Conservation (phyloP, 2,329 filamentous ascomycete species). For the Arthrobotrys entomopaga region DNA sequence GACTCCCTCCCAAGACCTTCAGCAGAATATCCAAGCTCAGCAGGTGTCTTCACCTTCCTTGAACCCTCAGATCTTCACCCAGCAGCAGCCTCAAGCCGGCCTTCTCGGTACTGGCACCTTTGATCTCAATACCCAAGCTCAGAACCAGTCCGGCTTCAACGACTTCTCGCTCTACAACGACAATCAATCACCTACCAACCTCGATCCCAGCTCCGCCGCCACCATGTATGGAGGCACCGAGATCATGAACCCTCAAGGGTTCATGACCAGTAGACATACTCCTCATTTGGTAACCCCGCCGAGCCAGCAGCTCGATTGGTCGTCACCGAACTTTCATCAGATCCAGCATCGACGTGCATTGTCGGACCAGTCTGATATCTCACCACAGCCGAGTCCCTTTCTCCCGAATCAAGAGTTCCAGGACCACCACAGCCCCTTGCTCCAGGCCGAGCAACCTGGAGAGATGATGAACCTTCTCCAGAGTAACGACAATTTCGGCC, state of each 20-base stretch:
- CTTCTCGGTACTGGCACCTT: conserved; percentile 30
- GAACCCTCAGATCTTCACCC: conserved; percentile 52
- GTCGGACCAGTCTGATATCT: conserved; percentile 58
- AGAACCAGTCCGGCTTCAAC: conserved; percentile 40
- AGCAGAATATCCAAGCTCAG: conserved; percentile 42
- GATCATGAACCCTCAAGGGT: conserved; percentile 52
- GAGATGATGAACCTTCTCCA: conserved; percentile 59
- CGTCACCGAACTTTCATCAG: conserved; percentile 48
- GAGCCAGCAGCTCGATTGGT: conserved; percentile 51
- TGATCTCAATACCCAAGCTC: conserved; percentile 21
- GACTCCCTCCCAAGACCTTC: conserved; percentile 43
- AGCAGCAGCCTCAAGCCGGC: conserved; percentile 20
- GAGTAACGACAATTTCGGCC: conserved; percentile 57
- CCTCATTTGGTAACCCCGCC: conserved; percentile 46
- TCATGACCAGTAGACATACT: conserved; percentile 44
- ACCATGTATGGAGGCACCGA: conserved; percentile 52
- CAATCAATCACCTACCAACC: conserved; percentile 45
- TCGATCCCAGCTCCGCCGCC: conserved; percentile 37
- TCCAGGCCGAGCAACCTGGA: conserved; percentile 55
- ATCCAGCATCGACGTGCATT: conserved; percentile 53
- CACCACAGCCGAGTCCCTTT: conserved; percentile 57
- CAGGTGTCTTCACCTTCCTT: conserved; percentile 41
- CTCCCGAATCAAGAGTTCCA: conserved; percentile 57
- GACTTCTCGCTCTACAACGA: conserved; percentile 54
- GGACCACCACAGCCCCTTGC: conserved; percentile 56